Evolutionary conservation across 441 rosid species (phyloP), one percentile per base, ranked within the genome.

Genomic region (Croton setiger): DNA sequence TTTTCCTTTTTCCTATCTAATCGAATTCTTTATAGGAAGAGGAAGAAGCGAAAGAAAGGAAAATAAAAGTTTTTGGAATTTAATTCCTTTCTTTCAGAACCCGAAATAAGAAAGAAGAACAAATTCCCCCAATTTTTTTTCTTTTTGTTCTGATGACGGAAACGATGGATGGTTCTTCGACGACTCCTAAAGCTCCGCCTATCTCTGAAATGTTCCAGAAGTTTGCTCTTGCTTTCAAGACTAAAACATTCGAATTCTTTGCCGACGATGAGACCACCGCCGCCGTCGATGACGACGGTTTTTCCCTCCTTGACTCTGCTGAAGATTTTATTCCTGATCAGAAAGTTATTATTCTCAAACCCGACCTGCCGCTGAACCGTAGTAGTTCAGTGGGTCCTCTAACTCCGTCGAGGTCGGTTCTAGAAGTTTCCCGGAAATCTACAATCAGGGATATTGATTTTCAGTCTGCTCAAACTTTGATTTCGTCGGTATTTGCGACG

Each of bases 311-410:
- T 27, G 96, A 93, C 70, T 93, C 97, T 66, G 71, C 90, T 21
- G 97, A 93, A 41, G 98, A 89, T 70, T 87, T 91, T 83, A 91
- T 94, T 81, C 72, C 93, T 77, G 91, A 91, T 76, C 98, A 89
- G 80, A 86, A 92, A 67, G 97, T 94, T 53, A 93, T 94, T 63
- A 95, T 94, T 71, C 80, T 91, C 72, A 91, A 89, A 64, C 98
- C 96, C 3, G 97, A 91, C 72, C 80, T 51, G 2, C 79, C 81
- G 12, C 44, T 60, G 41, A 52, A 62, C 12, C 60, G 57, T 27
- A 20, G 6, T 10, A n/a, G n/a, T n/a, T 57, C 51, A 14, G 35
- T 17, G 1, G 18, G 54, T 10, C 78, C 81, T 18, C 49, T 53
- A 2, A 36, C 18, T 21, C 60, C 83, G 9, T 15, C 53, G 52